phyloP scores from a whole-genome alignment of 2,329 filamentous ascomycete species.

The Elsinoe arachidis region DNA sequence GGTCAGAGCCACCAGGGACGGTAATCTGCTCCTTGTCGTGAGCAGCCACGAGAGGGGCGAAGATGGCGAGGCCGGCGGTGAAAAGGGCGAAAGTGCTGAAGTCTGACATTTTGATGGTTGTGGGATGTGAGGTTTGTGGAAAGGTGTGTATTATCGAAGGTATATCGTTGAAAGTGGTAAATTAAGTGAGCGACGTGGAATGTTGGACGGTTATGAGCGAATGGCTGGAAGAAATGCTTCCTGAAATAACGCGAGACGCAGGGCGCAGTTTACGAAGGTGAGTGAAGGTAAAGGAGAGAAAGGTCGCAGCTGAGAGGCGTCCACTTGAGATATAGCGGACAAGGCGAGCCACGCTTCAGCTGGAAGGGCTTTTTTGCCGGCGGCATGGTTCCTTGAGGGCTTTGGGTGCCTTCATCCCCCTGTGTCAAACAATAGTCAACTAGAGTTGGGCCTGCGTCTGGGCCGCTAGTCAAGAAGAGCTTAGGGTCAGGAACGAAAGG shows the following conservation, averaged over 20 bases:
- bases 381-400: slow-evolving; percentile 1
- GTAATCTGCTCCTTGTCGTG: slow-evolving; percentile 20
- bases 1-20: slow-evolving; percentile 25
- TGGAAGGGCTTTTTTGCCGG: background rate
- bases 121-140: background rate
- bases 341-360: background rate
- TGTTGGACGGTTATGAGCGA: slow-evolving; percentile 9
- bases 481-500: slow-evolving; percentile 9
- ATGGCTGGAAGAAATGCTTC: slow-evolving; percentile 9
- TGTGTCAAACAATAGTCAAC: slow-evolving; percentile 9
- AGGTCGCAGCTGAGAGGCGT: background rate
- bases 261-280: background rate
- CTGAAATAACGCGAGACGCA: background rate
- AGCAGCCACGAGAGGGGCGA: slow-evolving; percentile 42
- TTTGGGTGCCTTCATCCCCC: background rate
- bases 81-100: slow-evolving; percentile 42
- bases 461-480: background rate
- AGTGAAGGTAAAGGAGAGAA: background rate
- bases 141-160: background rate
- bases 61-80: slow-evolving; percentile 44
- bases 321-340: slow-evolving; percentile 7
- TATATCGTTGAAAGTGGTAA: background rate
- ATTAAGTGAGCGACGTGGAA: slow-evolving; percentile 11
- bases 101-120: slow-evolving; percentile 20
- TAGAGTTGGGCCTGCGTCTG: background rate